These are phyloP conservation scores for Mycena alexandri DNA, from an alignment of 768 basidiomycete species.

Conservation along the genomic window DNA sequence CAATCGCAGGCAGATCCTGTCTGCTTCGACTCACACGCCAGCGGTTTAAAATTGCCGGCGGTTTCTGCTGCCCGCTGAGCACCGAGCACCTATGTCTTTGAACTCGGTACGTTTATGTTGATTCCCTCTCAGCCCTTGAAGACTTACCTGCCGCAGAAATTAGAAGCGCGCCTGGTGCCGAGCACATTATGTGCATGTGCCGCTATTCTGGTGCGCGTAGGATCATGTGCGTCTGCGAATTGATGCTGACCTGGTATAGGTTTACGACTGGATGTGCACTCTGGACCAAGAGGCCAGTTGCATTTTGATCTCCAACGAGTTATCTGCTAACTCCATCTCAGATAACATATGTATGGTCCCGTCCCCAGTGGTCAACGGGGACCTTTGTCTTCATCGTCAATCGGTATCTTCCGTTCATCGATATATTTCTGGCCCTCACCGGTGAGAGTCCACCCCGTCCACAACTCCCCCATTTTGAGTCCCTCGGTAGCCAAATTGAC, in stretches of 20 bases:
- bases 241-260: constrained; percentile 15
- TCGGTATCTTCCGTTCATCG: constrained; percentile 48
- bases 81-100: too few relatives aligned
- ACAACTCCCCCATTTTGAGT: neutral
- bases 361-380: constrained; percentile 35
- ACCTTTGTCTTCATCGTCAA: constrained; percentile 45
- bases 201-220: constrained; percentile 3
- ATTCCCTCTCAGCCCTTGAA: too few relatives aligned
- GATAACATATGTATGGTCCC: too few relatives aligned
- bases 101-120: too few relatives aligned
- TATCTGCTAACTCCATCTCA: constrained; percentile 27
- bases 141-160: too few relatives aligned
- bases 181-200: constrained; percentile 25
- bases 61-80: too few relatives aligned
- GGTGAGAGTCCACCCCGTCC: constrained; percentile 1
- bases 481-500: constrained; percentile 7
- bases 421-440: constrained; percentile 38
- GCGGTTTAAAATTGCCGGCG: too few relatives aligned
- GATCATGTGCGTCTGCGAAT: neutral
- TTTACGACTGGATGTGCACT: constrained; percentile 43
- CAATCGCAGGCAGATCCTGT: too few relatives aligned
- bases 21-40: too few relatives aligned
- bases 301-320: neutral
- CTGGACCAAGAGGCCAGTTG: constrained; percentile 39
- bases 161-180: constrained; percentile 14